Conservation (phyloP, 2,329 filamentous ascomycete species). For the Peltaster fructicola region DNA sequence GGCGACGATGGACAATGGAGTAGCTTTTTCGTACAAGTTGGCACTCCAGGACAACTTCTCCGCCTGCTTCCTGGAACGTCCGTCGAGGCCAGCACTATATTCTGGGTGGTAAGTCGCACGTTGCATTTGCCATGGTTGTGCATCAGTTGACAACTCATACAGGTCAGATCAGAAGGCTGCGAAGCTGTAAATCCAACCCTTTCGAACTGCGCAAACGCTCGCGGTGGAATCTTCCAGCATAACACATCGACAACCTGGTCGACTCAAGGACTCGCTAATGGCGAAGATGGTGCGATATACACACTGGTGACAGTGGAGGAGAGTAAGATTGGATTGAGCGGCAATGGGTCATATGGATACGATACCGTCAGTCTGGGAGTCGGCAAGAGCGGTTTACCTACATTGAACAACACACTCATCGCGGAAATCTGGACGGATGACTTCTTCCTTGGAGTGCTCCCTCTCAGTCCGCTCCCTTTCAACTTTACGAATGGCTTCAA, state of each 20-base stretch:
- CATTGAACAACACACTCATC: conserved; percentile 16
- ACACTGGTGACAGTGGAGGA: conserved; percentile 9
- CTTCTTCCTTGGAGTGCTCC: conserved; percentile 22
- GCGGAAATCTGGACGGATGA: conserved; percentile 17
- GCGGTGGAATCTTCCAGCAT: conserved; percentile 15
- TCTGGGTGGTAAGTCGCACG: no score
- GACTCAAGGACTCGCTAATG: conserved; percentile 16
- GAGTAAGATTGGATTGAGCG: conserved; percentile 8
- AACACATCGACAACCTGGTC: conserved; percentile 20
- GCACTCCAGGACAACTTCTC: conserved; percentile 11
- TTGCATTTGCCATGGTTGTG: no score
- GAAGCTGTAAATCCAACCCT: conserved; percentile 10
- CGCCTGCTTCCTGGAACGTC: conserved; percentile 13
- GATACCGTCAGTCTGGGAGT: conserved; percentile 16
- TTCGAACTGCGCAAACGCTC: conserved; percentile 6
- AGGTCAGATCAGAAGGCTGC: conserved; percentile 11
- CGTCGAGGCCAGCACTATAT: no score
- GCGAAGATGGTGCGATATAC: conserved; percentile 20
- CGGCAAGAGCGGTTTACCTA: conserved; percentile 9
- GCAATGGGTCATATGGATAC: conserved; percentile 19
- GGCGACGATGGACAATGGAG: conserved; percentile 5
- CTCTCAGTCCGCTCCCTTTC: conserved; percentile 19
- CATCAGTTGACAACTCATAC: no score
- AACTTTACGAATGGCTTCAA: conserved; percentile 24
- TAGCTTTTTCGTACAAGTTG: conserved; percentile 5